Evolutionary conservation across 441 rosid species (phyloP), one percentile per base, ranked within the genome.

Genomic region (Viola pubescens): DNA sequence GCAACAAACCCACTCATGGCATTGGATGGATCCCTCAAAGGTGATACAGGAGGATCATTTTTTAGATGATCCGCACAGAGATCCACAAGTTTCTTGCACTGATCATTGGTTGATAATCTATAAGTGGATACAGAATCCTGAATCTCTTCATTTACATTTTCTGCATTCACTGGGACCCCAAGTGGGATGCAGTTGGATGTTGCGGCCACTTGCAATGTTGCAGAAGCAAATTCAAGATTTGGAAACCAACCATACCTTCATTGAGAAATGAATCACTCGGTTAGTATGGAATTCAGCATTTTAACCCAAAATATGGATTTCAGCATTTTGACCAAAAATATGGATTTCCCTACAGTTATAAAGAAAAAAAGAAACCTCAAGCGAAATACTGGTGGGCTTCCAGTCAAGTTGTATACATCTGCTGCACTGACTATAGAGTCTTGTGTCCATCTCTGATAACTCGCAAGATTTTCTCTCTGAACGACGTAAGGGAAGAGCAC

Each of bases 191-290:
- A 70, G 63, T 75, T 48, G 41, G 64, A 68, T 63, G 73, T 55
- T 50, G 69, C 54, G 65, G 77, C 66, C 47, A 75, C 73, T 75
- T 73, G 80, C 65, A 66, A 57, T 11, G 56, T 57, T 59, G 64
- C n/a, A 65, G 80, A 68, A 42, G 69, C 80, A 69, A 78, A 63
- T 60, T 79, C 76, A 38, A 68, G 39, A 63, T 70, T 70, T 57
- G 85, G 73, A 66, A 94, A 77, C 99, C 99, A 94, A 60, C 97
- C 99, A 70, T 94, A 94, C 95, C 99, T 94, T 80, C 81, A 80
- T 60, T 65, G 44, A 67, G 46, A 65, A 9, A 44, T 41, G 54
- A 56, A 48, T 8, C 44, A 52, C 16, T 73, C 58, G 67, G 61
- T 57, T 50, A 61, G 49, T 34, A 14, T 51, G 52, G 58, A 49